Conservation (phyloP, 192 early-diverging fungal genomes). For the Thoreauomyces humboldtii region DNA sequence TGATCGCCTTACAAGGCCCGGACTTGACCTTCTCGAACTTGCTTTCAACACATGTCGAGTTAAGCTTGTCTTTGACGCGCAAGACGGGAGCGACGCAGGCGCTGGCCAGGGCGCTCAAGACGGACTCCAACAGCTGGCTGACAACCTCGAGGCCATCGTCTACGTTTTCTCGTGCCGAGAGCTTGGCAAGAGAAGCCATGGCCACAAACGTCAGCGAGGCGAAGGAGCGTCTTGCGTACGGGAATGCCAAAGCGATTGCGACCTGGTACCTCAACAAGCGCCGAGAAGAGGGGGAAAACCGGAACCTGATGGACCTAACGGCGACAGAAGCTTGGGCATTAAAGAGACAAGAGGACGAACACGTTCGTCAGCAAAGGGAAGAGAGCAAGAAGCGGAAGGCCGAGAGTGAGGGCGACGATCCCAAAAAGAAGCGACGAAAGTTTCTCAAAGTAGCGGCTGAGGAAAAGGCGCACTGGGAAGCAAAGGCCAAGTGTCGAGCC, state of each 20-base stretch:
- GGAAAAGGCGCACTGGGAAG: too few relatives aligned
- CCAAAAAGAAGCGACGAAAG: too few relatives aligned
- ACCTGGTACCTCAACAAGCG: slow-evolving; percentile 19
- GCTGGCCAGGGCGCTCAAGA: not conserved
- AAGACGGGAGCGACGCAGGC: not conserved
- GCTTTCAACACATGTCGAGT: slow-evolving; percentile 20
- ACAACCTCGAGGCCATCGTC: slow-evolving; percentile 18
- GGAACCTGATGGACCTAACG: not conserved
- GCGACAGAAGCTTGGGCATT: not conserved
- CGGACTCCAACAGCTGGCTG: slow-evolving; percentile 21
- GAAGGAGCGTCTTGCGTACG: not conserved
- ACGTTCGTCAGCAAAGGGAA: not conserved
- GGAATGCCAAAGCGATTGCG: slow-evolving; percentile 14
- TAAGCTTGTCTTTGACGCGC: slow-evolving; percentile 11
- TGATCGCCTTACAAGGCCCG: not conserved
- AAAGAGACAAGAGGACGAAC: not conserved
- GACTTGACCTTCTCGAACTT: slow-evolving; percentile 10
- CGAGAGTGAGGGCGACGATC: too few relatives aligned
- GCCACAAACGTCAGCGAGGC: slow-evolving; percentile 13
- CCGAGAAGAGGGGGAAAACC: slow-evolving; percentile 8
- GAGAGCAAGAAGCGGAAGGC: too few relatives aligned
- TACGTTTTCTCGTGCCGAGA: slow-evolving; percentile 22
- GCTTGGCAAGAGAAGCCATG: slow-evolving; percentile 16
- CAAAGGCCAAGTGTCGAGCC: too few relatives aligned
- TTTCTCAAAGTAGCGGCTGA: too few relatives aligned